phyloP scores from a whole-genome alignment of 352 stramenopile genomes.

The Phytophthora brassicae region DNA sequence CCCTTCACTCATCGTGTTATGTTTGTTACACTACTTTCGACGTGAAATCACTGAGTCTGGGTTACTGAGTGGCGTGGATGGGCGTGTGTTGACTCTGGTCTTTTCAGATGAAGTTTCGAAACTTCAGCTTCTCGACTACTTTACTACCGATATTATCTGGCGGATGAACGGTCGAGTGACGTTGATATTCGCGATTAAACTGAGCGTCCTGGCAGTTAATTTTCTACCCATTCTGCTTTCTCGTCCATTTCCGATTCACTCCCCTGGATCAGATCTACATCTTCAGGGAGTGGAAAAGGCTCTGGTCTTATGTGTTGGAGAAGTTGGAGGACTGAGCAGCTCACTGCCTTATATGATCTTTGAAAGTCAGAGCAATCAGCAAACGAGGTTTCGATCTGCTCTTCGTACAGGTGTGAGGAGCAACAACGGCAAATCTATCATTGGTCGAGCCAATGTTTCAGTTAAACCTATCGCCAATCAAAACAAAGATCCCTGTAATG shows the following conservation, averaged over 20 bases:
- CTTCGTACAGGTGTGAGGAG: too few relatives aligned
- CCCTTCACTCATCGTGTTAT: conserved; percentile 25
- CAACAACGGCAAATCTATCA: too few relatives aligned
- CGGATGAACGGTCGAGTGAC: conserved; percentile 23
- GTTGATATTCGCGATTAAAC: conserved; percentile 23
- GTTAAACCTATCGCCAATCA: too few relatives aligned
- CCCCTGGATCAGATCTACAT: not conserved
- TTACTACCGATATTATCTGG: conserved; percentile 18
- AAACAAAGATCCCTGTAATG: too few relatives aligned
- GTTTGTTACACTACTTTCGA: conserved; percentile 21
- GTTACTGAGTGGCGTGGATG: conserved; percentile 12
- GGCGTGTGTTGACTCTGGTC: conserved; percentile 9
- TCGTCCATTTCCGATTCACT: not conserved
- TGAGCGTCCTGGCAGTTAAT: conserved; percentile 19
- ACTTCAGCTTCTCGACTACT: conserved; percentile 16
- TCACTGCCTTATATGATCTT: conserved; percentile 5
- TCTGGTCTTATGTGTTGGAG: conserved; percentile 2
- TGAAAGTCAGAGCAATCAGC: not conserved
- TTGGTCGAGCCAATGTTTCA: too few relatives aligned
- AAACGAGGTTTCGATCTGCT: not conserved
- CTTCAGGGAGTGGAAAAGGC: conserved; percentile 5
- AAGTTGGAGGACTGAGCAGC: conserved; percentile 19
- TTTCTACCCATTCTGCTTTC: conserved; percentile 4
- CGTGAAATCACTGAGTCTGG: not conserved
- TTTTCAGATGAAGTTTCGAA: conserved; percentile 3